Conservation (phyloP, 2,329 filamentous ascomycete species). For the Microcera coccophila region DNA sequence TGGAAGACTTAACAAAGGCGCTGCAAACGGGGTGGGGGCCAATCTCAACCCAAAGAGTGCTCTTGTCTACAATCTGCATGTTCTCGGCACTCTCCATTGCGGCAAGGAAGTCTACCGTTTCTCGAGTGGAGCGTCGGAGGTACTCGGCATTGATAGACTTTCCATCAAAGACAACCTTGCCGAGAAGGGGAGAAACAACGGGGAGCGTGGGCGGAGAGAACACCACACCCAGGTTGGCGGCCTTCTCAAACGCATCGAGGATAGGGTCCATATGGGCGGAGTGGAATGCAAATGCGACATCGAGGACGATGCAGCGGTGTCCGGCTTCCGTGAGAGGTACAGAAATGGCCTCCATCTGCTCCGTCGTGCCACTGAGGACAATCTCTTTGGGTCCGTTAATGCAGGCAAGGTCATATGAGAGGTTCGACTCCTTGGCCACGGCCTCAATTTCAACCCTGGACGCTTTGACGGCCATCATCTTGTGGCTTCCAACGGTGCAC, state of each 20-base stretch:
- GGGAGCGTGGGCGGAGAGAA: conserved; percentile 45
- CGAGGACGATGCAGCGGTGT: conserved; percentile 43
- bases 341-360: conserved; percentile 44
- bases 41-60: conserved; percentile 64
- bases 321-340: conserved; percentile 28
- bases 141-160: conserved; percentile 58
- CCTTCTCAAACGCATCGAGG: conserved; percentile 53
- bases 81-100: conserved; percentile 52
- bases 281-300: conserved; percentile 52
- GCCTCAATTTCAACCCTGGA: not conserved
- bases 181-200: conserved; percentile 64
- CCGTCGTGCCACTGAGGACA: conserved; percentile 55
- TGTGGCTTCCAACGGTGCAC: conserved; percentile 41
- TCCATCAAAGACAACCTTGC: conserved; percentile 49
- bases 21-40: conserved; percentile 64
- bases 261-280: conserved; percentile 53
- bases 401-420: conserved; percentile 64
- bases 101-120: conserved; percentile 62
- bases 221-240: conserved; percentile 35
- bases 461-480: conserved; percentile 26
- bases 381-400: conserved; percentile 73
- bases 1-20: no score
- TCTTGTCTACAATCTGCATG: conserved; percentile 48
- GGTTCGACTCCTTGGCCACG: conserved; percentile 32
- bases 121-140: conserved; percentile 56